Evolutionary conservation across 805 yeast species (phyloP).

Genomic region (Jamesozyma gamospora): DNA sequence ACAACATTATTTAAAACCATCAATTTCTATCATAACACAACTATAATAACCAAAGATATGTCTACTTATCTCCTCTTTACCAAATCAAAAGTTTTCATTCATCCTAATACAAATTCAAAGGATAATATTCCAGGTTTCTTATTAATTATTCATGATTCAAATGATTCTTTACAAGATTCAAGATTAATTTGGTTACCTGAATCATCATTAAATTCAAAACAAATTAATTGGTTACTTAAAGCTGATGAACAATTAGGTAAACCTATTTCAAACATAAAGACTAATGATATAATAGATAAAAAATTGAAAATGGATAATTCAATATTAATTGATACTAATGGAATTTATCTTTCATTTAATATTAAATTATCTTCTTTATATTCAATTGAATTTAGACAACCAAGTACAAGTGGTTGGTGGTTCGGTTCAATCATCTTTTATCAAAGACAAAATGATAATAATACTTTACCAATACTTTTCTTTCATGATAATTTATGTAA

Average conservation of each 20-base stretch:
- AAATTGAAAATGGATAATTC: constrained; percentile 2
- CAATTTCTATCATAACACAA: too few relatives aligned
- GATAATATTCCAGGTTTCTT: constrained; percentile 79
- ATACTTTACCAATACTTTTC: constrained; percentile 71
- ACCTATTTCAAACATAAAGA: not conserved
- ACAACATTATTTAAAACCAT: too few relatives aligned
- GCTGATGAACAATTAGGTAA: constrained; percentile 8
- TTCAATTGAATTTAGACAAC: constrained; percentile 75
- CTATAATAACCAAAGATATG: too few relatives aligned
- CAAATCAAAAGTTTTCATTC: constrained; percentile 71
- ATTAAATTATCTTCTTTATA: constrained; percentile 47
- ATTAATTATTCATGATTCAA: constrained; percentile 45
- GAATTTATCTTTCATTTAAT: constrained; percentile 4
- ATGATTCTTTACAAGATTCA: constrained; percentile 35
- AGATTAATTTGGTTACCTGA: constrained; percentile 22
- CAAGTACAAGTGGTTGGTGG: constrained; percentile 78
- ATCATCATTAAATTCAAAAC: constrained; percentile 7
- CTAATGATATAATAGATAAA: not conserved
- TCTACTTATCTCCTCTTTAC: constrained; percentile 27
- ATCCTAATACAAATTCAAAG: constrained; percentile 60
- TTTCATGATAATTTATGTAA: constrained; percentile 87
- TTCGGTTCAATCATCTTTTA: constrained; percentile 76
- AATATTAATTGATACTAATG: constrained; percentile 1
- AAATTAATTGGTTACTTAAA: constrained; percentile 11
- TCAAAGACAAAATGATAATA: constrained; percentile 40